Evolutionary conservation across 78 protist species (phyloP), one percentile per base, ranked within the genome.

Genomic region (Polysphondylium violaceum): DNA sequence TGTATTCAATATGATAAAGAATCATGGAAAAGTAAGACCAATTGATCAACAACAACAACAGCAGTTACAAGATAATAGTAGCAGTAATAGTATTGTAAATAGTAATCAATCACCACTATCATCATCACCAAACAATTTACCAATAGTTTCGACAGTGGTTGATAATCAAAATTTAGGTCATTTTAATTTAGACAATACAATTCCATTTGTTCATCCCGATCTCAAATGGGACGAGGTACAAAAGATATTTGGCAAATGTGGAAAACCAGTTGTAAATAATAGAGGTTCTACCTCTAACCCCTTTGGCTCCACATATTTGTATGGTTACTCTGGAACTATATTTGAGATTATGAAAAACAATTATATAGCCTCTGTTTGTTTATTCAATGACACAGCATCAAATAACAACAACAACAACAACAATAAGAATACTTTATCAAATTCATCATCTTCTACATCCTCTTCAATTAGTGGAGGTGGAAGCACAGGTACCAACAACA

Each of bases 201-300:
- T 73, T 19, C 73, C 17, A 36, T 59, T 25, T 61, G 56, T 76
- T 55, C 75, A 75, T 11, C 86, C 88, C 5, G 86, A 74, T 41
- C 36, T 51, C 50, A 76, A 93, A 83, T 93, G 95, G 95, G 81
- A 72, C 7, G 76, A 81, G 6, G 91, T 93, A 6, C 87, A 76
- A 35, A 43, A 93, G 16, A 65, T 65, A 29, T 59, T 72, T 74
- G 95, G 95, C 14, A 68, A 79, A 36, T 43, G 76, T 2, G 95
- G 95, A 9, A 85, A 93, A 61, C 95, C 95, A 51, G 86, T 93
- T 65, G 95, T 93, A 21, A 74, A 85, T 86, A 85, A 85, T 56
- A 41, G 87, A 41, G 95, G 95, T 0, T 74, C 95, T 17, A n/a
- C 58, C 17, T 77, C 88, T 25, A 93, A 76, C 74, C 95, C 95